phyloP scores from a whole-genome alignment of 192 early-diverging fungal genomes.

The Helicostylum pulchrum region DNA sequence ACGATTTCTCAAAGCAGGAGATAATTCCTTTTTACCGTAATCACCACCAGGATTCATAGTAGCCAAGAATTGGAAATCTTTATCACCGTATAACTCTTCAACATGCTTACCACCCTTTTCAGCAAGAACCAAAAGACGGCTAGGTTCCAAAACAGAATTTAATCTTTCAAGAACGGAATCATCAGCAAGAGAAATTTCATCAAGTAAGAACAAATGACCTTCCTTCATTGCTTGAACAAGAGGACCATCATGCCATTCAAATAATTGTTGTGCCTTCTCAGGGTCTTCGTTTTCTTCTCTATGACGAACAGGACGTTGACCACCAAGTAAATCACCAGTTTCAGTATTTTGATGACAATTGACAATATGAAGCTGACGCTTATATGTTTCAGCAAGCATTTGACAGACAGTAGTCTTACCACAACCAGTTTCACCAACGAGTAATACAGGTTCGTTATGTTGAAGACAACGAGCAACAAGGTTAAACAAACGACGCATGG shows the following conservation, averaged over 20 bases:
- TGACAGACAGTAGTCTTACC: constrained; percentile 98
- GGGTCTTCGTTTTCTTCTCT: constrained; percentile 46
- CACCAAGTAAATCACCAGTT: constrained; percentile 90
- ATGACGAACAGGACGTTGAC: constrained; percentile 88
- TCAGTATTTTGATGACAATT: constrained; percentile 98
- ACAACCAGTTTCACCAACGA: constrained; percentile 98
- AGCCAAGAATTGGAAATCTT: constrained; percentile 87
- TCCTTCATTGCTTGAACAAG: constrained; percentile 85
- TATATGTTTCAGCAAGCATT: constrained; percentile 70
- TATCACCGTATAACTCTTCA: constrained; percentile 62
- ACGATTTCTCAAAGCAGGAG: constrained; percentile 94
- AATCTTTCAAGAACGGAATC: constrained; percentile 97
- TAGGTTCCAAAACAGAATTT: constrained; percentile 91
- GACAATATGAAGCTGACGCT: constrained; percentile 74
- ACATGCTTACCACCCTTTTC: constrained; percentile 81
- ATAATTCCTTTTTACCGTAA: constrained; percentile 98
- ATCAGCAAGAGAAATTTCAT: constrained; percentile 98
- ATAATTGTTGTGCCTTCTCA: constrained; percentile 53
- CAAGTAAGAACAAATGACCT: constrained; percentile 88
- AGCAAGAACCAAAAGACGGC: constrained; percentile 78
- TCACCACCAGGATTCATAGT: constrained; percentile 99
- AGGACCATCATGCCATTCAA: constrained; percentile 97
- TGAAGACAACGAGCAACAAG: constrained; percentile 77
- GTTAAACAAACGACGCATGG: constrained; percentile 88
- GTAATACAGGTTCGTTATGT: constrained; percentile 85